Base-by-base conservation (phyloP, 176 grass and related monocot genomes). In the Phoenix roebelenii region DNA sequence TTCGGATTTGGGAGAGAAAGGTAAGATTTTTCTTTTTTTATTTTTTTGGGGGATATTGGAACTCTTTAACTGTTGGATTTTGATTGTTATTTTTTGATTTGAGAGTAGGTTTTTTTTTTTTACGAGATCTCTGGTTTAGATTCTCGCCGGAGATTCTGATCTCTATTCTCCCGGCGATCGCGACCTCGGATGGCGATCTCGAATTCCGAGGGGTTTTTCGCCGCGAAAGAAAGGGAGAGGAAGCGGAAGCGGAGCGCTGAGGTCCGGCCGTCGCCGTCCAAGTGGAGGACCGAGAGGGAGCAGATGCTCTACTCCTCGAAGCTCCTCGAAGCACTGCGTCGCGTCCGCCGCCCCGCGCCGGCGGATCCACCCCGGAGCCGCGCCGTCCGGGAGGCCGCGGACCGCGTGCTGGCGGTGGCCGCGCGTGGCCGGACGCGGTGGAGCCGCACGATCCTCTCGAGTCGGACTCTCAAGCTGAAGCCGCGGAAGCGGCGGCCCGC, bases 291-390 rank as follows among this genome's bases (percentile, higher is more conserved):
- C 51, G 80, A 80, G 72, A 81, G 81, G 22, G 93, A 85, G 81
- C 92, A 83, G 64, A 74, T 74, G 70, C 75, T 75, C 23, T 91
- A 97, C 80, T 97, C 92, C 5, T 91, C 84, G 28, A 97, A 91
- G 78, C 87, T 97, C 29, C 67, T 91, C 32, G 87, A 88, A 52
- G 87, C 81, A 17, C 73, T 97, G 68, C 87, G 84, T 29, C 72
- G 83, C 17, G 87, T 91, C 23, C 74, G 86, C 14, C 68, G 19
- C 67, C 5, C 57, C 70, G 18, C 70, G 70, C 20, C 65, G 23
- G 61, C 57, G 48, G 48, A 49, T 10, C 50, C 17, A 14, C 14
- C 50, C 0, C n/a, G 50, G 59, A 48, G 50, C 26, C 70, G 58
- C 25, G 59, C 49, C 18, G 59, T 97, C 26, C 87, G 92, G 51